These are phyloP conservation scores for Chimonanthus salicifolius DNA, from an alignment of 164 flowering plant species.

Conservation along the genomic window DNA sequence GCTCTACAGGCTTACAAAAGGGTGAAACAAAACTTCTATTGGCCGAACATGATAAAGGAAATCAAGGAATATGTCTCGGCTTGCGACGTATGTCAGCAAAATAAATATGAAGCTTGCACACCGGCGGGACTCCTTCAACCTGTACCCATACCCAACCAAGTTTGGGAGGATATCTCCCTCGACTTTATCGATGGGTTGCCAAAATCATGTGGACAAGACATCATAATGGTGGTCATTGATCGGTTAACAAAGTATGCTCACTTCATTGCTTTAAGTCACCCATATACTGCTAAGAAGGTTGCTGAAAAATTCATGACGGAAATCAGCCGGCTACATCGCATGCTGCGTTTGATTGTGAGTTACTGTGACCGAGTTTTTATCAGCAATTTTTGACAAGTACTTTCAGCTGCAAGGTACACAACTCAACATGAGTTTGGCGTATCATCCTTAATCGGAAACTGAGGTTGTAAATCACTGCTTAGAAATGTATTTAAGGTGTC, in stretches of 20 bases:
- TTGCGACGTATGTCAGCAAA: background rate
- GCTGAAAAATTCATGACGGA: background rate
- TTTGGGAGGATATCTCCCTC: background rate
- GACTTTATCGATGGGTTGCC: background rate
- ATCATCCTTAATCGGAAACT: background rate
- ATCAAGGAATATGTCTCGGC: background rate
- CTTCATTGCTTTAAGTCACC: background rate
- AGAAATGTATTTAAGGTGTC: background rate
- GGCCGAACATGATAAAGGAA: background rate
- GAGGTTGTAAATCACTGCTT: background rate
- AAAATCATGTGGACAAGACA: background rate
- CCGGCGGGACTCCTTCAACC: background rate
- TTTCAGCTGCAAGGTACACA: too few species aligned
- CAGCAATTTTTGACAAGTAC: background rate
- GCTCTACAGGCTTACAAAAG: background rate
- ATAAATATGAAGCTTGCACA: background rate
- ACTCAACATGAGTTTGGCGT: background rate
- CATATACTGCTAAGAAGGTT: background rate
- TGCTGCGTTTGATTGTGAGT: background rate
- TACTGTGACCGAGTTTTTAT: background rate
- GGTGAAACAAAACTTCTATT: background rate
- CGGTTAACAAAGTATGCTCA: conserved; percentile 1
- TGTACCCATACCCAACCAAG: background rate
- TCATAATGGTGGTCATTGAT: background rate
- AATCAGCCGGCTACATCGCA: background rate